These are phyloP conservation scores for Plantago lanceolata DNA, from an alignment of 305 asterid genomes.

Conservation along the genomic window DNA sequence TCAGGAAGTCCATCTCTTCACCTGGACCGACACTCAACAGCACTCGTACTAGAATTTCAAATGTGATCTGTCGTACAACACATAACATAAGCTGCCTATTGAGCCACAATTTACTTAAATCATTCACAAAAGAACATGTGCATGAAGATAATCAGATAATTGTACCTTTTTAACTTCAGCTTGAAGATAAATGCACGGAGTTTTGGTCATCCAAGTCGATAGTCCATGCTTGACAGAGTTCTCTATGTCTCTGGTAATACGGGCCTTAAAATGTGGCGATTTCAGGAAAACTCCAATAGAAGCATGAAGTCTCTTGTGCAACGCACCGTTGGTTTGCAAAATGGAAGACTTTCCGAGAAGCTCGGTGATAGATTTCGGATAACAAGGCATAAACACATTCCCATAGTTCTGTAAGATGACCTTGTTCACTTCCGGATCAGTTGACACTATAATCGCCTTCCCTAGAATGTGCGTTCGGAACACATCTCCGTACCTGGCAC, in stretches of 20 bases:
- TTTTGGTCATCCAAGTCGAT: conserved; percentile 48
- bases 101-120: neutral
- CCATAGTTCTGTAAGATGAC: conserved; percentile 63
- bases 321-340: conserved; percentile 62
- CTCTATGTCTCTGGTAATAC: conserved; percentile 61
- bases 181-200: conserved; percentile 45
- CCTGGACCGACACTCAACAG: conserved; percentile 75
- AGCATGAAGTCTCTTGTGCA: conserved; percentile 68
- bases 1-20: conserved; percentile 58
- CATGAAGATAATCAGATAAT: no score
- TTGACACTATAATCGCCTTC: conserved; percentile 74
- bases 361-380: conserved; percentile 80
- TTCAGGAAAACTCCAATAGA: conserved; percentile 65
- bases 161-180: conserved; percentile 70
- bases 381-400: conserved; percentile 58
- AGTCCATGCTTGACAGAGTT: conserved; percentile 39
- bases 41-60: conserved; percentile 70
- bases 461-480: conserved; percentile 81
- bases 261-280: conserved; percentile 60
- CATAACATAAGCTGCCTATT: neutral
- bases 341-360: conserved; percentile 75
- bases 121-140: no score
- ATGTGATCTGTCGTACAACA: conserved; percentile 52
- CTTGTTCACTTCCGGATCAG: conserved; percentile 76
- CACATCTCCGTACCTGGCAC: conserved; percentile 73